phyloP scores from a whole-genome alignment of 768 basidiomycete species.

The Calvatia gigantea region DNA sequence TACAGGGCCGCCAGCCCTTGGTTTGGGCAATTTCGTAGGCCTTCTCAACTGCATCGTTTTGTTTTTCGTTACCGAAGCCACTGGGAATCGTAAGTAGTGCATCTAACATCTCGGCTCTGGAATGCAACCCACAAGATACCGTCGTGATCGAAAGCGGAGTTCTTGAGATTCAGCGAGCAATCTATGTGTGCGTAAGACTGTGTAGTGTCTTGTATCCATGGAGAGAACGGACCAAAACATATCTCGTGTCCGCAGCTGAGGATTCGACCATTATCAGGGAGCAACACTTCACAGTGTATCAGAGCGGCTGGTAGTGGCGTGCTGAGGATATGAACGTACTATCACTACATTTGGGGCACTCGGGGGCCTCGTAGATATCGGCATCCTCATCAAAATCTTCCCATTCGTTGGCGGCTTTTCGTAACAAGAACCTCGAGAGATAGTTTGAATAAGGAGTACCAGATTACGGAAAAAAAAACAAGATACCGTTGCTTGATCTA shows the following conservation, averaged over 20 bases:
- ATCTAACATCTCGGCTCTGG: not conserved
- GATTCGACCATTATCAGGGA: conserved; percentile 47
- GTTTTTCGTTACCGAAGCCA: conserved; percentile 51
- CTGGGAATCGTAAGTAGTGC: conserved; percentile 25
- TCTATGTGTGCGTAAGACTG: conserved; percentile 28
- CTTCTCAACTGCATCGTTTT: conserved; percentile 52
- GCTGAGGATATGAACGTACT: conserved; percentile 30
- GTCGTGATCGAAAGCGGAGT: conserved; percentile 49
- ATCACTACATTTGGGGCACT: conserved; percentile 68
- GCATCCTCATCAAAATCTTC: conserved; percentile 45
- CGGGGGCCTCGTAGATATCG: conserved; percentile 36
- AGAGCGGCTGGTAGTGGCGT: conserved; percentile 34
- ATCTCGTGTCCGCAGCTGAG: conserved; percentile 65
- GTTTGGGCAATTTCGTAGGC: conserved; percentile 53
- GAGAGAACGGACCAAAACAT: conserved; percentile 44
- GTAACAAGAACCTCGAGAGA: conserved; percentile 38
- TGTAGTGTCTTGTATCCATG: not conserved
- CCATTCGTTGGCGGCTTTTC: conserved; percentile 40
- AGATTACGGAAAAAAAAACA: not conserved
- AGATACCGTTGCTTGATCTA: conserved; percentile 13
- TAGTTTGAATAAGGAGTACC: not conserved
- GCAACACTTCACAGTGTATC: conserved; percentile 21
- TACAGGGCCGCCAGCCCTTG: conserved; percentile 59
- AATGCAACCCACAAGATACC: conserved; percentile 51
- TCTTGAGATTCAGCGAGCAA: conserved; percentile 51